Conservation (phyloP, 495 filamentous ascomycete species). For the Echria macrotheca region DNA sequence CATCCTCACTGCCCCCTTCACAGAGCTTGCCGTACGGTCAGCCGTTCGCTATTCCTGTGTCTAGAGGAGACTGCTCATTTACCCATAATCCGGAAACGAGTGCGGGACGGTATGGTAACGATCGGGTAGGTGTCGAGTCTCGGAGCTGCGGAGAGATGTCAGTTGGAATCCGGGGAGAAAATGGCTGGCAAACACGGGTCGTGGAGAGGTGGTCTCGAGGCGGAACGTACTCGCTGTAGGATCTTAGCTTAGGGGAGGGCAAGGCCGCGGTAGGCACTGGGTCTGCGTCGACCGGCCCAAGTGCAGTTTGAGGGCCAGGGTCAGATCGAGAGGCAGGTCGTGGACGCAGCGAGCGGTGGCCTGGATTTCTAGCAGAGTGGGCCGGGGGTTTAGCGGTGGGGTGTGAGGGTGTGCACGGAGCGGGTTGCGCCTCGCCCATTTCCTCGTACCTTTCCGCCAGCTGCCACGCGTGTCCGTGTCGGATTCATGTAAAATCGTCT, state of each 20-base stretch:
- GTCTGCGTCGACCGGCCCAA: not conserved
- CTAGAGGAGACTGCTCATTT: too few species aligned
- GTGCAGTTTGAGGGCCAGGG: not conserved
- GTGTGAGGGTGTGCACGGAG: not conserved
- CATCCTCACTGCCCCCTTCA: conserved; percentile 15
- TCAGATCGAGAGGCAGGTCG: not conserved
- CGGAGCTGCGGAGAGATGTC: not conserved
- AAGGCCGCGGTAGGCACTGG: not conserved
- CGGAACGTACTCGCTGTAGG: conserved; percentile 11
- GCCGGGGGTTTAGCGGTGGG: conserved; percentile 1
- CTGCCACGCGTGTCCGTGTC: not conserved
- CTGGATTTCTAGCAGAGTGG: not conserved
- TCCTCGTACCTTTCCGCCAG: not conserved
- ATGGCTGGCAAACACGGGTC: not conserved
- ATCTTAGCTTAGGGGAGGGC: conserved; percentile 18
- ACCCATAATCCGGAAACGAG: conserved; percentile 32
- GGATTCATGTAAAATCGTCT: not conserved
- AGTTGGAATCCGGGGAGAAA: not conserved
- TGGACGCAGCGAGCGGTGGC: not conserved
- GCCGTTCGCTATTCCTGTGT: too few species aligned
- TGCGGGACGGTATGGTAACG: conserved; percentile 19
- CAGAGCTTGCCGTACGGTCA: conserved; percentile 18
- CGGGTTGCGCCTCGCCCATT: not conserved
- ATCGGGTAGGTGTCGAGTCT: conserved; percentile 6
- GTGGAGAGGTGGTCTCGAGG: not conserved